Evolutionary conservation across 2,329 filamentous ascomycete species (phyloP).

Genomic region (Epichloe scottii): DNA sequence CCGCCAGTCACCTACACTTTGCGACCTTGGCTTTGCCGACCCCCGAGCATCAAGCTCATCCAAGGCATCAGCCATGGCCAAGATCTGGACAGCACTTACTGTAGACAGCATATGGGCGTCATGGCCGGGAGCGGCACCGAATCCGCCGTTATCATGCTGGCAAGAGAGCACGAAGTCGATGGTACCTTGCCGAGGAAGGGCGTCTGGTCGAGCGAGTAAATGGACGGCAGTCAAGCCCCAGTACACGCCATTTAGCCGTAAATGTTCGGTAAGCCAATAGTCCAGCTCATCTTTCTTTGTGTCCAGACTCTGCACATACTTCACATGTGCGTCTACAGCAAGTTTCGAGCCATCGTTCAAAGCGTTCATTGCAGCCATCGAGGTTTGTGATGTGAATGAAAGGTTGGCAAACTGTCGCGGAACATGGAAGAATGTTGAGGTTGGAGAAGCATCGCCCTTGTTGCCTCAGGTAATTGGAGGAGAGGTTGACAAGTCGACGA

Average conservation of each 20-base stretch:
- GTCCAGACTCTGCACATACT: slow-evolving; percentile 87
- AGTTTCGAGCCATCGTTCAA: slow-evolving; percentile 30
- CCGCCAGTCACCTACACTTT: slow-evolving; percentile 51
- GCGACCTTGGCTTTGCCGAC: slow-evolving; percentile 57
- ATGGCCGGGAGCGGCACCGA: slow-evolving; percentile 86
- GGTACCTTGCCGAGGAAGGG: slow-evolving; percentile 65
- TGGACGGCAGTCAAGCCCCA: slow-evolving; percentile 89
- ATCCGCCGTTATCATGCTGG: slow-evolving; percentile 77
- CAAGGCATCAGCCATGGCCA: slow-evolving; percentile 75
- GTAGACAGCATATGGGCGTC: slow-evolving; percentile 96
- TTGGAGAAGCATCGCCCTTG: not conserved
- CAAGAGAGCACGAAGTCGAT: slow-evolving; percentile 95
- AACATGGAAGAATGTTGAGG: not conserved
- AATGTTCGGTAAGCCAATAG: slow-evolving; percentile 95
- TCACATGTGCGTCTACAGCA: slow-evolving; percentile 56
- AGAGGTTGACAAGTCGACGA: not conserved
- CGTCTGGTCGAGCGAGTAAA: slow-evolving; percentile 68
- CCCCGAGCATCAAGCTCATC: slow-evolving; percentile 63
- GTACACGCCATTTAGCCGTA: slow-evolving; percentile 90
- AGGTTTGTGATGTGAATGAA: slow-evolving; percentile 3
- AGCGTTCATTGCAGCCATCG: slow-evolving; percentile 17
- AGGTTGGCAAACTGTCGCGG: not conserved
- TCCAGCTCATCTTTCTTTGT: slow-evolving; percentile 87
- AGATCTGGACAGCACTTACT: slow-evolving; percentile 85
- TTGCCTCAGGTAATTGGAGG: not conserved